These are phyloP conservation scores for Cucurbitaria berberidis DNA, from an alignment of 2,329 filamentous ascomycete species.

Conservation along the genomic window DNA sequence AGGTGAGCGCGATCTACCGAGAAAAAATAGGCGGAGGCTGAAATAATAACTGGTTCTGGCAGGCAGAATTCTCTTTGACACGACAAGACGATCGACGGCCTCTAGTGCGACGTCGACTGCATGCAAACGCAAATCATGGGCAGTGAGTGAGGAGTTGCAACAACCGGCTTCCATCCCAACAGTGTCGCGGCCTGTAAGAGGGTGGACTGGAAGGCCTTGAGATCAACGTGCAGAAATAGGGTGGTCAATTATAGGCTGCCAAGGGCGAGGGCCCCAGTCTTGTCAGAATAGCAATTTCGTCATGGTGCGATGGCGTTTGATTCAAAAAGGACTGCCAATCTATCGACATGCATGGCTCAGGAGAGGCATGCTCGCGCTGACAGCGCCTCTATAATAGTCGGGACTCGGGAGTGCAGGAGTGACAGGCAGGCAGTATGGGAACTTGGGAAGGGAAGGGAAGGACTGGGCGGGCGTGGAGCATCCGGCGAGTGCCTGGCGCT, in stretches of 20 bases:
- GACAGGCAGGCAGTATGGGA: conserved; percentile 13
- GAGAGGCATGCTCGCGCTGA: conserved; percentile 16
- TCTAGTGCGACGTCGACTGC: conserved; percentile 10
- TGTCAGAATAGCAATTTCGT: conserved; percentile 21
- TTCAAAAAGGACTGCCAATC: conserved; percentile 14
- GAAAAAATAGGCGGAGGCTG: not conserved
- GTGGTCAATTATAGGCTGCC: conserved; percentile 28
- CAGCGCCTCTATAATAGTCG: conserved; percentile 7
- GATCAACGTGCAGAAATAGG: conserved; percentile 29
- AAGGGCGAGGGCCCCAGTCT: conserved; percentile 15
- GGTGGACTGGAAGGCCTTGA: no score
- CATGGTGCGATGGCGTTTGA: conserved; percentile 22
- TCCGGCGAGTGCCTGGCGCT: conserved; percentile 20
- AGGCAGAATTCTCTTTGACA: no score
- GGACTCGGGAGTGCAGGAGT: conserved; percentile 5
- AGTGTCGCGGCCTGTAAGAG: no score
- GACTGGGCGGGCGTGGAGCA: conserved; percentile 16
- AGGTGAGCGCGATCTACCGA: not conserved
- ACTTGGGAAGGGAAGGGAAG: no score
- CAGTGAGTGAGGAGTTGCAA: conserved; percentile 1
- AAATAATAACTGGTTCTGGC: not conserved
- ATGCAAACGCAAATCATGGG: conserved; percentile 16
- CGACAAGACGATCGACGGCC: not conserved
- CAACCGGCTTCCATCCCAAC: conserved; percentile 7
- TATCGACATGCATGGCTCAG: conserved; percentile 30